Conservation (phyloP, 2,329 filamentous ascomycete genomes). For the Metarhizium sp. region DNA sequence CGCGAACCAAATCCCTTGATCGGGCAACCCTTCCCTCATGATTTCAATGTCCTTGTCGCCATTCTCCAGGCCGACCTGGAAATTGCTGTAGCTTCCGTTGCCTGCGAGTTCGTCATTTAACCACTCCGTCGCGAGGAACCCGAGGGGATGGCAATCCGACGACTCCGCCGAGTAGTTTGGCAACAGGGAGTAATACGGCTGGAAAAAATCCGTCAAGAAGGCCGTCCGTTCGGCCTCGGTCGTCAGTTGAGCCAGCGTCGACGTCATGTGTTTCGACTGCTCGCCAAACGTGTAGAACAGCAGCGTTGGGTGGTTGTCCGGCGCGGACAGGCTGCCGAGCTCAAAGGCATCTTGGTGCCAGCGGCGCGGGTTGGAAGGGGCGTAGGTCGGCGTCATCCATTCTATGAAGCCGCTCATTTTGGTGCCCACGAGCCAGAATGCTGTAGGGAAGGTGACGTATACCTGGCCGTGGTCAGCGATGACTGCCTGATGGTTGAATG, state of each 20-base stretch:
- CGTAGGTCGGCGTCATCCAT: slow-evolving; percentile 65
- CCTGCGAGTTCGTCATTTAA: slow-evolving; percentile 70
- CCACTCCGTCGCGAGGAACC: slow-evolving; percentile 67
- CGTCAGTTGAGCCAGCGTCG: slow-evolving; percentile 29
- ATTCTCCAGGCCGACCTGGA: slow-evolving; percentile 62
- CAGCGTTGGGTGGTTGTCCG: slow-evolving; percentile 64
- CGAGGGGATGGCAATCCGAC: slow-evolving; percentile 51
- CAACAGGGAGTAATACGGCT: slow-evolving; percentile 68
- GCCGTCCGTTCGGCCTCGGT: slow-evolving; percentile 38
- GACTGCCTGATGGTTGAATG: neutral
- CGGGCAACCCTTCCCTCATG: slow-evolving; percentile 54
- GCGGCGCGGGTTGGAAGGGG: slow-evolving; percentile 46
- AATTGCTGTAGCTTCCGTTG: slow-evolving; percentile 76
- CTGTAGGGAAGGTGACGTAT: slow-evolving; percentile 60
- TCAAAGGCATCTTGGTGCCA: slow-evolving; percentile 76
- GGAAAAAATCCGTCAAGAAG: slow-evolving; percentile 57
- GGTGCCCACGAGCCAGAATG: slow-evolving; percentile 57
- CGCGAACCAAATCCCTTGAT: slow-evolving; percentile 70
- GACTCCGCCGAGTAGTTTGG: slow-evolving; percentile 51
- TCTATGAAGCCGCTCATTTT: slow-evolving; percentile 60
- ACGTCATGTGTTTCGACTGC: slow-evolving; percentile 46
- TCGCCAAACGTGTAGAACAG: slow-evolving; percentile 73
- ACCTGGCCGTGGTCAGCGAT: slow-evolving; percentile 23
- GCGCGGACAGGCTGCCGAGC: slow-evolving; percentile 53
- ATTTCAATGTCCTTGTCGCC: slow-evolving; percentile 63